phyloP scores from a whole-genome alignment of 2,329 filamentous ascomycete genomes.

The Beauveria rudraprayagi region DNA sequence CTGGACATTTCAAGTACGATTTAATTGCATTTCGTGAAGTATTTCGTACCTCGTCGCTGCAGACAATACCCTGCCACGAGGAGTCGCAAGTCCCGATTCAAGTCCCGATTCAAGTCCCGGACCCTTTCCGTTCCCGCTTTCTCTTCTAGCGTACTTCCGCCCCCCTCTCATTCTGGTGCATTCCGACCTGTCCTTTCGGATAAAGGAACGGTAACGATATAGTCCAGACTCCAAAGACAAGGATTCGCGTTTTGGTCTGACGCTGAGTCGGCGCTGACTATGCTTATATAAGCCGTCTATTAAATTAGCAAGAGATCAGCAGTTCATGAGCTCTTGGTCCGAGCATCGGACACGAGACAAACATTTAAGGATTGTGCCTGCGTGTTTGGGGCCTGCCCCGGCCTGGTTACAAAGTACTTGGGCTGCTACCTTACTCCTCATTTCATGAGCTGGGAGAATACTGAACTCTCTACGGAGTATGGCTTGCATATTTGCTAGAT shows the following conservation, averaged over 20 bases:
- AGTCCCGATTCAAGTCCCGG: slow-evolving; percentile 5
- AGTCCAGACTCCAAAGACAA: not conserved
- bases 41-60: too few relatives aligned
- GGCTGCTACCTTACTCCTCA: too few relatives aligned
- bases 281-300: not conserved
- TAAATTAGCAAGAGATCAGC: not conserved
- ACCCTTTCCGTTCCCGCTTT: not conserved
- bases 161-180: not conserved
- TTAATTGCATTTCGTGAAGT: not conserved
- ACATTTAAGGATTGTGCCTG: not conserved
- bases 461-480: too few relatives aligned
- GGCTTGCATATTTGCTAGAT: too few relatives aligned
- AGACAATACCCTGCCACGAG: too few relatives aligned
- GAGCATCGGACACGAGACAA: not conserved
- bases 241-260: not conserved
- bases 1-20: not conserved
- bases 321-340: not conserved
- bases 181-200: slow-evolving; percentile 1
- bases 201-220: slow-evolving; percentile 2
- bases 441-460: too few relatives aligned
- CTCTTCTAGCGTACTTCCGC: slow-evolving; percentile 7
- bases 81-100: not conserved
- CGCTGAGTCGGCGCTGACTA: not conserved
- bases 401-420: not conserved
- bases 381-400: not conserved